Evolutionary conservation across 495 filamentous ascomycete genomes (phyloP), one percentile per base, ranked within the genome.

Genomic region (Daldinia childiae): DNA sequence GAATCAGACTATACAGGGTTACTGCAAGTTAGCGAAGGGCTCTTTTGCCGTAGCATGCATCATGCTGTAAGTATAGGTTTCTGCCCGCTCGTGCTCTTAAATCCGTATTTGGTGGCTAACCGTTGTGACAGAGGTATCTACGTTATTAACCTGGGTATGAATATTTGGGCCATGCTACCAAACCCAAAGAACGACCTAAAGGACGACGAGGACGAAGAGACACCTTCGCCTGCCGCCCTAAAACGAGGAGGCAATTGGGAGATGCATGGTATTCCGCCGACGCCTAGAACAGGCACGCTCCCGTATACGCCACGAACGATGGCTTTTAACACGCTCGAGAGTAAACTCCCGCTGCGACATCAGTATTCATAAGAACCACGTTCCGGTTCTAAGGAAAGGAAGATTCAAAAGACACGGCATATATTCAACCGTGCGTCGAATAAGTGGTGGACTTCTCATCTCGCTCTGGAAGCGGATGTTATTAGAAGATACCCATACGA

Each of bases 11-110:
- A 86, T 89, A 52, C 80, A 87, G n/a, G 83, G 84, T 27, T 92
- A 90, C 75, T 98, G 94, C 82, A 74, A 84, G 72, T 89, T 93
- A 78, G 92, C 93, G 26, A 93, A 96, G 77, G 84, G 85, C 19
- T 79, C 89, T 2, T 96, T 95, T 76, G 91, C 88, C 6, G 84
- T 90, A 5, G 90, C 89, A 6, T 78, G 92, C 15, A 78, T 92
- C 59, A 86, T 95, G 81, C 79, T 90, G 93, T 96, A 82, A 78
- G 92, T 82, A 8, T 58, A 48, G 58, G 56, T 48, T 9, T 17
- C 11, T 7, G n/a, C 9, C 6, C 9, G 17, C 45, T 57, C 52
- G 69, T 63, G 70, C 62, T 38, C 36, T 32, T 3, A 45, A 8
- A 0, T 45, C 12, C 50, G 30, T n/a, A 17, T 12, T 24, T 43